A percentile compares a stretch with the other conserved stretches of the same genome.
These are phyloP conservation scores for Tuctoria greenei DNA, from an alignment of 176 grass and related monocot species.

Conservation along the genomic window DNA sequence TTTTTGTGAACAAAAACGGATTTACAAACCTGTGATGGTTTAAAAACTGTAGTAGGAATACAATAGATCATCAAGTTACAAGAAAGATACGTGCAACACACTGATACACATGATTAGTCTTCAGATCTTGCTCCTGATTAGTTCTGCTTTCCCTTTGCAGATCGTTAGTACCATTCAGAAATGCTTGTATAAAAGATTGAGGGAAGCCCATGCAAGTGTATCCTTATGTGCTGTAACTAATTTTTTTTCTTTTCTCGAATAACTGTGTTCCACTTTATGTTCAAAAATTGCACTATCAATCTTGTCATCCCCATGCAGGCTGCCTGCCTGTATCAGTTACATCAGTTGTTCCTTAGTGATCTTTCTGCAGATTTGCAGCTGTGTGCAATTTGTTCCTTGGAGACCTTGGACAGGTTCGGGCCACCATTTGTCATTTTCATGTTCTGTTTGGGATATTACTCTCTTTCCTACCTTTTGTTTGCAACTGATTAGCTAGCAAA, in stretches of 20 bases:
- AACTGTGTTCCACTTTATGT: neutral
- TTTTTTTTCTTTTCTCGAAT: constrained; percentile 16
- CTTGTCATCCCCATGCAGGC: too few species aligned
- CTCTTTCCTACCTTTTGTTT: too few species aligned
- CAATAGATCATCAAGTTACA: constrained; percentile 28
- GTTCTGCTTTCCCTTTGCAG: constrained; percentile 49
- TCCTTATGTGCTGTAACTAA: constrained; percentile 39
- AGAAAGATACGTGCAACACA: constrained; percentile 29
- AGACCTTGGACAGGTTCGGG: constrained; percentile 90
- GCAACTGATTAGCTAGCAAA: constrained; percentile 11
- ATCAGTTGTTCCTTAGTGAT: too few species aligned
- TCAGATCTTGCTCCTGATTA: constrained; percentile 18
- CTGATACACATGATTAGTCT: constrained; percentile 5
- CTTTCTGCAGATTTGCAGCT: constrained; percentile 72
- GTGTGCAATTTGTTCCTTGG: too few species aligned
- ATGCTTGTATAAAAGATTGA: constrained; percentile 81
- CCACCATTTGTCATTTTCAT: neutral
- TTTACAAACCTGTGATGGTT: neutral
- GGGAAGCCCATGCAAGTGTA: constrained; percentile 87
- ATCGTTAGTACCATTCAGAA: constrained; percentile 68
- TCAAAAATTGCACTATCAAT: neutral
- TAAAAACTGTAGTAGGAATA: constrained; percentile 2
- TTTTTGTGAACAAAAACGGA: neutral
- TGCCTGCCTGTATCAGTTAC: too few species aligned
- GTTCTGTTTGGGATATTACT: constrained; percentile 9